Conservation (phyloP, 768 basidiomycete genomes). For the Pulveroboletus frians region DNA sequence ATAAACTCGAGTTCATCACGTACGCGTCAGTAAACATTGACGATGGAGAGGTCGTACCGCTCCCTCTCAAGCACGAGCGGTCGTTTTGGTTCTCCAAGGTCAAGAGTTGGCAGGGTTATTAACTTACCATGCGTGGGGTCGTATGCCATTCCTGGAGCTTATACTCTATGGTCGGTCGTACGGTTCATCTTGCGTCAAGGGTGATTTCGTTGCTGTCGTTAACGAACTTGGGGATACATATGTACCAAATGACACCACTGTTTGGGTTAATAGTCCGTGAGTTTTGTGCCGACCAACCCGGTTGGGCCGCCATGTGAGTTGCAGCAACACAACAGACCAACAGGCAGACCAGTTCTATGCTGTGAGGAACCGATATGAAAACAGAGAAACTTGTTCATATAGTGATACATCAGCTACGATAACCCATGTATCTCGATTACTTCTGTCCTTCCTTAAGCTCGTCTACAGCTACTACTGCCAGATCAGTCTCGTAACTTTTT, state of each 20-base stretch:
- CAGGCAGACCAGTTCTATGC: background rate
- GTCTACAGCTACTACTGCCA: constrained; percentile 27
- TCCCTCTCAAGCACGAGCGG: constrained; percentile 76
- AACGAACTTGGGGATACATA: background rate
- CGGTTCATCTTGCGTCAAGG: background rate
- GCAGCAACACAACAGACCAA: background rate
- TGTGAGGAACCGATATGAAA: background rate
- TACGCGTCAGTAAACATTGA: constrained; percentile 77
- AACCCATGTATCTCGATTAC: constrained; percentile 28
- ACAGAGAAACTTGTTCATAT: constrained; percentile 14
- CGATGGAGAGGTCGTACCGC: constrained; percentile 63
- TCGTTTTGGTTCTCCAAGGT: constrained; percentile 96
- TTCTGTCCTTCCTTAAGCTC: constrained; percentile 28
- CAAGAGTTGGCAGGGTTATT: constrained; percentile 49
- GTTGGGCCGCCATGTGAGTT: background rate
- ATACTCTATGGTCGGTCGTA: background rate
- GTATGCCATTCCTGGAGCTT: background rate
- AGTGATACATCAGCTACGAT: constrained; percentile 28
- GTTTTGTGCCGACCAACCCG: background rate
- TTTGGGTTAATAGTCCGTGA: background rate
- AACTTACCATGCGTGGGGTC: background rate
- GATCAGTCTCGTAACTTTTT: constrained; percentile 23
- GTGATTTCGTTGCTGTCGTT: background rate
- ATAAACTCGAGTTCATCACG: constrained; percentile 65
- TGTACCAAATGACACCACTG: background rate